These are phyloP conservation scores for Diaporthe sp. DNA, from an alignment of 2,329 filamentous ascomycete genomes.

Conservation along the genomic window DNA sequence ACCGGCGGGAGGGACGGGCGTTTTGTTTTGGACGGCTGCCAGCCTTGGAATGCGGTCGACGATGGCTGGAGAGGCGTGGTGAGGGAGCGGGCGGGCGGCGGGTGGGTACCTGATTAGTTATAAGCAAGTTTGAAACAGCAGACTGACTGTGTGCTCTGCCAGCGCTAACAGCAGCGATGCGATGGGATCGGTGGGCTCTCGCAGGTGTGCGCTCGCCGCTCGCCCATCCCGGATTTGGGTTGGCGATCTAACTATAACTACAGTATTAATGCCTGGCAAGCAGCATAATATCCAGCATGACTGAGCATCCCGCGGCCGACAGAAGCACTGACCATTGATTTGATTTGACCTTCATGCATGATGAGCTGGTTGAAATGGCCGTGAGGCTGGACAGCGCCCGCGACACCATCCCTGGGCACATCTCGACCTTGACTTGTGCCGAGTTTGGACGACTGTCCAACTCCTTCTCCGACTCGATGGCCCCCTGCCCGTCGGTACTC, in stretches of 20 bases:
- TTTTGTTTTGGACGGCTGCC: slow-evolving; percentile 7
- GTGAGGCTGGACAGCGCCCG: slow-evolving; percentile 11
- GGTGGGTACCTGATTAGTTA: slow-evolving; percentile 28
- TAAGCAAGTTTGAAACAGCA: slow-evolving; percentile 21
- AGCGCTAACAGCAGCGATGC: slow-evolving; percentile 7
- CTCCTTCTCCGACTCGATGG: background rate
- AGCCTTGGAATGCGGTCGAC: slow-evolving; percentile 28
- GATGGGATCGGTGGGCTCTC: background rate
- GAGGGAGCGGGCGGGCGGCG: background rate
- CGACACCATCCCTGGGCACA: slow-evolving; percentile 10
- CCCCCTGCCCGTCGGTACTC: slow-evolving; percentile 15
- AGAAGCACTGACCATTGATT: slow-evolving; percentile 10
- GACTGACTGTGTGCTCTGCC: background rate
- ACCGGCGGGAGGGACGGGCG: slow-evolving; percentile 10
- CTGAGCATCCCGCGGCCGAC: slow-evolving; percentile 39
- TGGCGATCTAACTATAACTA: slow-evolving; percentile 3
- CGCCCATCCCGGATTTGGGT: slow-evolving; percentile 7
- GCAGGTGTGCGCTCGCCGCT: background rate
- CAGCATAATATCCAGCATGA: slow-evolving; percentile 16
- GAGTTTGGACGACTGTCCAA: background rate
- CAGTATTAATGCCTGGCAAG: background rate
- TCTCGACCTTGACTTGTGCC: slow-evolving; percentile 4
- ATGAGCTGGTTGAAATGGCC: slow-evolving; percentile 49
- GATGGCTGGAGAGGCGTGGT: slow-evolving; percentile 23
- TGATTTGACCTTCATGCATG: slow-evolving; percentile 53